Evolutionary conservation across 2,329 filamentous ascomycete genomes (phyloP), one percentile per base, ranked within the genome.

Genomic region (Tolypocladium inflatum): DNA sequence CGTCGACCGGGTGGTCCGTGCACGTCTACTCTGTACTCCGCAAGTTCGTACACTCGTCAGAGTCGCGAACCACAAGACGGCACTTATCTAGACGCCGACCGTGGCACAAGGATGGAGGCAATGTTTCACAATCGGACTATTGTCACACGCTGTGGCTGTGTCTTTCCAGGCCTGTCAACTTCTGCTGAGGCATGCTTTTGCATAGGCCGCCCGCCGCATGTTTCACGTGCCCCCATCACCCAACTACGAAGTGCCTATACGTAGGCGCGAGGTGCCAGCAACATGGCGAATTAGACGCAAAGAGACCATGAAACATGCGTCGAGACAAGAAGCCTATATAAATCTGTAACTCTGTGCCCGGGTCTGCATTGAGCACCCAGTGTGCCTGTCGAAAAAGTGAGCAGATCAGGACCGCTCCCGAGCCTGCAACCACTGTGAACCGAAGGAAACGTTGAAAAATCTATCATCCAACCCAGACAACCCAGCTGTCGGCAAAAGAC

Each of bases 61-160:
- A 15, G 38, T 39, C 15, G 19, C 13, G 10, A 21, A 45, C 21
- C 21, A 45, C 42, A 26, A 15, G 8, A 10, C 10, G 21, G 10
- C 41, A n/a, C 19, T 19, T 8, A n/a, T 13, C 21, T 48, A 8
- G 21, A 26, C 43, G 26, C 45, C 10, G 17, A 23, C 38, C 45
- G 52, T 53, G 37, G n/a, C 48, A 57, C 56, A 45, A 45, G 38
- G 9, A 11, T 50, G 30, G 21, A 21, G 37, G 50, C 50, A 17
- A 6, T n/a, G 50, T 45, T 54, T 74, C 57, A 52, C 53, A 42
- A 70, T 70, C 57, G 53, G 57, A 53, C 21, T 30, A 39, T 55
- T 55, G 33, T 52, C 42, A 51, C 57, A 54, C 42, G 10, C 54
- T 41, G 39, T 50, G 55, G 55, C 55, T 37, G 45, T 21, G 23